Evolutionary conservation across 1,139 yeast genomes (phyloP), one percentile per base, ranked within the genome.

Genomic region (Saccharomyces hybrid): DNA sequence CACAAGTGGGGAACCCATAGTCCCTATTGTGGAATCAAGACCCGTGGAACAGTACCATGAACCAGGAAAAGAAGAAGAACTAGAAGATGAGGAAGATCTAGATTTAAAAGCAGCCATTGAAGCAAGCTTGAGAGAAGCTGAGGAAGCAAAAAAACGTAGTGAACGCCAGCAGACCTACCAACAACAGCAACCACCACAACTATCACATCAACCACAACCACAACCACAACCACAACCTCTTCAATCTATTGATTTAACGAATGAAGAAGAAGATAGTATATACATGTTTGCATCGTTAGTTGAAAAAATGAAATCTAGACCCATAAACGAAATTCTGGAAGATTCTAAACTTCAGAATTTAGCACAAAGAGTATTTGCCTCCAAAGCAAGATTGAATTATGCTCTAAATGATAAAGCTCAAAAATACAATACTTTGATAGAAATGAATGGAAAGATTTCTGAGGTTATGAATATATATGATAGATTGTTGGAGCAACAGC

Each of bases 101-200:
- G 96, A 89, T 47, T 79, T 93, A 83, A 87, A 84, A 67, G 96
- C 95, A 1, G 99, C 98, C 0, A 90, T 93, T 57, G 96, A 88
- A n/a, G 97, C 96, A 0, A 88, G 96, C 70, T 76, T 93, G 59
- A 77, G 79, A 56, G 96, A 89, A 57, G 78, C 85, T 68, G 81
- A 85, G 60, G 72, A 66, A 64, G 77, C 66, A 63, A 67, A 68
- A 49, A 57, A 58, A 49, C 62, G 61, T 56, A 58, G 60, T 6
- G 61, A 57, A 32, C 23, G 44, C 48, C 57, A n/a, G 53, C 49
- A n/a, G 51, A 47, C 13, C 55, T 52, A 16, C 20, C 20, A 16
- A 16, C 20, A 16, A 16, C 20, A 51, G 49, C 59, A 55, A 38
- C 59, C 31, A 55, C 56, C 47, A 62, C 59, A 46, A 63, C 65